Evolutionary conservation across 1,284 basidiomycete species (phyloP).

Genomic region (Vanrija sp.): DNA sequence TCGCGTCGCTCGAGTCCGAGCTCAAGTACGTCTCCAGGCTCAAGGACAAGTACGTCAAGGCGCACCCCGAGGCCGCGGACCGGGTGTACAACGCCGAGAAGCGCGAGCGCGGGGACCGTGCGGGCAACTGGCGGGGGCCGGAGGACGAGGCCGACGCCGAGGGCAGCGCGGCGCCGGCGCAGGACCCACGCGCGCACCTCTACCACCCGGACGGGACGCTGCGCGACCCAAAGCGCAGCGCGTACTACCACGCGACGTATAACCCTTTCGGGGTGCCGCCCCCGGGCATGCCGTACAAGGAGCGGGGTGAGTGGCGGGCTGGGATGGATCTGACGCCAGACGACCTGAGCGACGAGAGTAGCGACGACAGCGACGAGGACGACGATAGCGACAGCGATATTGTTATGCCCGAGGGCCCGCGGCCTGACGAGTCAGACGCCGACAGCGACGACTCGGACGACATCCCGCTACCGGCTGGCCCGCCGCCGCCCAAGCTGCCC

Average conservation of each 20-base stretch:
- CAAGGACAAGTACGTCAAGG: conserved; percentile 83
- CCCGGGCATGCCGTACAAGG: conserved; percentile 90
- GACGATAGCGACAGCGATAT: conserved; percentile 66
- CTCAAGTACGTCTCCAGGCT: conserved; percentile 71
- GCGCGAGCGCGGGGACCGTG: conserved; percentile 43
- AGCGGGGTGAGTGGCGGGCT: conserved; percentile 62
- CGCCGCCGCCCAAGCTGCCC: conserved; percentile 40
- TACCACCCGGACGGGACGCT: conserved; percentile 78
- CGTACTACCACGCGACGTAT: conserved; percentile 89
- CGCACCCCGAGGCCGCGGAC: conserved; percentile 81
- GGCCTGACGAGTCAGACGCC: conserved; percentile 53
- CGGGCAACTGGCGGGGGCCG: conserved; percentile 20
- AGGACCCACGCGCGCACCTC: conserved; percentile 39
- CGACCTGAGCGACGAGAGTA: conserved; percentile 40
- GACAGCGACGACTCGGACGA: conserved; percentile 48
- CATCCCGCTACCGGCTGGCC: conserved; percentile 50
- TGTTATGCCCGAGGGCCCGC: conserved; percentile 76
- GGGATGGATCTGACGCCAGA: conserved; percentile 4
- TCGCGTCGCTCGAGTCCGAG: conserved; percentile 64
- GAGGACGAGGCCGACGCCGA: conserved; percentile 52
- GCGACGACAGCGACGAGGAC: conserved; percentile 28
- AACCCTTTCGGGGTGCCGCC: conserved; percentile 94
- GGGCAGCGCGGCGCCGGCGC: conserved; percentile 13
- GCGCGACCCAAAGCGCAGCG: conserved; percentile 77
- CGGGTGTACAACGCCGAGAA: conserved; percentile 59